A percentile compares a stretch with the other conserved stretches of the same genome.
Evolutionary conservation across 805 yeast species (phyloP).

Genomic region (Metschnikowia vanudenii): DNA sequence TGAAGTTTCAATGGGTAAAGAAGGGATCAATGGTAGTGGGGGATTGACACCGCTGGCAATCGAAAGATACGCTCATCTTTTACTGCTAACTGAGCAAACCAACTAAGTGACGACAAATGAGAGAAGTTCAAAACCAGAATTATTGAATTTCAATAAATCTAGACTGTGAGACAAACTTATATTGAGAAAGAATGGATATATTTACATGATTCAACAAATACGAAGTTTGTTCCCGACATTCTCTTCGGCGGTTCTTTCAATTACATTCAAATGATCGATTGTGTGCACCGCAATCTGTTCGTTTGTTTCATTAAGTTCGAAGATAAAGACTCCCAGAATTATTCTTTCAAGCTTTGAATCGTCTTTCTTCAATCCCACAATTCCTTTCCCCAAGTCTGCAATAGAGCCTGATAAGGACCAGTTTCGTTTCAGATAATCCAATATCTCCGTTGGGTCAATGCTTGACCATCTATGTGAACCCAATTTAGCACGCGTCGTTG

Average conservation of each 20-base stretch:
- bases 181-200: not conserved
- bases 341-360: conserved; percentile 37
- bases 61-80: not conserved
- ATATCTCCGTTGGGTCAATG: conserved; percentile 27
- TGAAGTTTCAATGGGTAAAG: conserved; percentile 3
- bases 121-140: too few species aligned
- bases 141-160: not conserved
- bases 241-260: conserved; percentile 37
- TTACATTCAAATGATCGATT: conserved; percentile 61
- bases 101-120: not conserved
- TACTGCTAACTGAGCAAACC: not conserved
- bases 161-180: not conserved
- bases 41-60: not conserved
- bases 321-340: conserved; percentile 57
- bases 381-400: conserved; percentile 30
- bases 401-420: conserved; percentile 26
- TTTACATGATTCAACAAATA: conserved; percentile 14
- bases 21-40: not conserved
- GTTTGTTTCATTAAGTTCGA: conserved; percentile 60
- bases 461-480: conserved; percentile 44
- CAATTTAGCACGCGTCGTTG: conserved; percentile 39
- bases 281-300: conserved; percentile 59
- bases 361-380: conserved; percentile 32
- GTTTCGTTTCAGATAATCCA: conserved; percentile 12
- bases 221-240: conserved; percentile 14